Percentiles rank a stretch among this genome's conserved stretches.
These are phyloP conservation scores for Colletotrichum sp. DNA, from an alignment of 2,329 filamentous ascomycete species.

Conservation along the genomic window DNA sequence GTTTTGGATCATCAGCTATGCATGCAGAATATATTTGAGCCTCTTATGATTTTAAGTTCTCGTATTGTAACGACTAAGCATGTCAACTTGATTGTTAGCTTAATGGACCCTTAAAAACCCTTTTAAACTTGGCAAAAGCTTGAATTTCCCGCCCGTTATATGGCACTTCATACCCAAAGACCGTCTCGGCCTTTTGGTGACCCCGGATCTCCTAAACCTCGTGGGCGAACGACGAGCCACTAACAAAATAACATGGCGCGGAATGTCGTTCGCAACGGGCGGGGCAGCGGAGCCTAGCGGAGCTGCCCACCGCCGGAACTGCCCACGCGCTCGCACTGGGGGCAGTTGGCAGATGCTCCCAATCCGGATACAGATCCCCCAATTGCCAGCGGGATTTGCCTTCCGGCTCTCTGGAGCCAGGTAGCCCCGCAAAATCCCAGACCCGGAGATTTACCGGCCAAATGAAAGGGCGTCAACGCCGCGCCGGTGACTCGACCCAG, in stretches of 20 bases:
- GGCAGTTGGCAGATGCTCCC: background rate
- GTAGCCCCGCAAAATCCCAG: background rate
- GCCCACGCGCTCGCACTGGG: background rate
- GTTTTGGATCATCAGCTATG: background rate
- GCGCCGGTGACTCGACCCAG: background rate
- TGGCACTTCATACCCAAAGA: background rate
- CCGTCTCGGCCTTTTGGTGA: background rate
- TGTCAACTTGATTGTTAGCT: background rate
- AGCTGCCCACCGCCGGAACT: background rate
- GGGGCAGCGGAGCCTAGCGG: background rate
- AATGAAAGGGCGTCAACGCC: background rate
- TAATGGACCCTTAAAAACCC: background rate
- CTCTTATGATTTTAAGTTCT: background rate
- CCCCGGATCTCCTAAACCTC: background rate
- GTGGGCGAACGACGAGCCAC: background rate
- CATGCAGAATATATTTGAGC: fast-evolving
- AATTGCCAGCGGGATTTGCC: background rate
- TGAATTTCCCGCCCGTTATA: background rate
- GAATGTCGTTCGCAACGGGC: background rate
- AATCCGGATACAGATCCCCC: background rate
- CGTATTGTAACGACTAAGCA: background rate
- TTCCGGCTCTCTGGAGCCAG: background rate
- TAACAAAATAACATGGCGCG: background rate
- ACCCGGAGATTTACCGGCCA: background rate
- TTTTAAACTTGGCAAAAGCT: background rate